These are phyloP conservation scores for Aspergillus baeticus DNA, from an alignment of 495 filamentous ascomycete species.

Conservation along the genomic window DNA sequence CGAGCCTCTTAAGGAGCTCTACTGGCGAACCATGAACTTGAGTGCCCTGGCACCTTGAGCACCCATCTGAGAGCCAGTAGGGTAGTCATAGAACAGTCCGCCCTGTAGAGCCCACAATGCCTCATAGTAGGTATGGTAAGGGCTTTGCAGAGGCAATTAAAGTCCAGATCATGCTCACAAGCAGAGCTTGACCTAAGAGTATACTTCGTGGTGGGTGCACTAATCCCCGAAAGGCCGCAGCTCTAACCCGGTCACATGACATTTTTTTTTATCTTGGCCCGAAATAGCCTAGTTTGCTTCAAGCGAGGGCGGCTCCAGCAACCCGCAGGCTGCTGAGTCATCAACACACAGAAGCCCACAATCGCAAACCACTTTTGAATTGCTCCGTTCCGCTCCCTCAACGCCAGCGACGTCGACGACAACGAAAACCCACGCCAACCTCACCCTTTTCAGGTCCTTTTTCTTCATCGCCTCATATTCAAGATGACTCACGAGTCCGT, in stretches of 20 bases:
- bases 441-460: conserved; percentile 35
- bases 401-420: conserved; percentile 39
- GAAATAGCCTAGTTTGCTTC: background rate
- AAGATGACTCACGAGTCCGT: conserved; percentile 99
- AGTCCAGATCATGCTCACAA: too few relatives aligned
- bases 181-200: too few relatives aligned
- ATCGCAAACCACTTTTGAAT: conserved; percentile 38
- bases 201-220: too few relatives aligned
- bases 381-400: conserved; percentile 26
- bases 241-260: background rate
- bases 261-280: background rate
- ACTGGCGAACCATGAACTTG: too few relatives aligned
- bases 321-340: conserved; percentile 1
- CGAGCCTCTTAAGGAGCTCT: too few relatives aligned
- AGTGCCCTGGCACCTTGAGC: too few relatives aligned
- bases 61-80: too few relatives aligned
- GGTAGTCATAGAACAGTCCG: too few relatives aligned
- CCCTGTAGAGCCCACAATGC: too few relatives aligned
- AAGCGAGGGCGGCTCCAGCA: conserved; percentile 3
- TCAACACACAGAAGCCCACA: conserved; percentile 31
- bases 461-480: conserved; percentile 32
- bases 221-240: too few relatives aligned
- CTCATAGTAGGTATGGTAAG: too few relatives aligned
- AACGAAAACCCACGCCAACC: conserved; percentile 27
- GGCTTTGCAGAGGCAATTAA: too few relatives aligned